Percentiles rank a stretch among this genome's conserved stretches.
Evolutionary conservation across 345 rosid species (phyloP).

Genomic region (Eucalyptus rudis): DNA sequence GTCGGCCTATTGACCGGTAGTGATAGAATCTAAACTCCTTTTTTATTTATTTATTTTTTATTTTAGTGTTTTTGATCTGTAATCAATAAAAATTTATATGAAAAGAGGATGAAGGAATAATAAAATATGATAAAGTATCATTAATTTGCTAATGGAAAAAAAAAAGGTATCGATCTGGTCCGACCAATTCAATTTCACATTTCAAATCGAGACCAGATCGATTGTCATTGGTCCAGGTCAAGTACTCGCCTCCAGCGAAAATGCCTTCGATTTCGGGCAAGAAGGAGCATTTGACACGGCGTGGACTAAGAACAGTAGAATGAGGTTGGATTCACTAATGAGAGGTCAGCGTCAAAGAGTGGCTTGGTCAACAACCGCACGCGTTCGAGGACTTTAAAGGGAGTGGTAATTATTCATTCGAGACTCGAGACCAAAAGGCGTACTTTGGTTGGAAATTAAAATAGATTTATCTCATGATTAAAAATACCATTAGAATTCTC

Average conservation of each 20-base stretch:
- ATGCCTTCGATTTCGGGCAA: background rate
- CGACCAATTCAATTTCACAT: background rate
- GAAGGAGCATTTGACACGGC: background rate
- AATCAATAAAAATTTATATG: background rate
- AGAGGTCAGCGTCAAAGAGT: background rate
- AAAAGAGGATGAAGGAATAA: too few species aligned
- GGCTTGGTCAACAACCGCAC: background rate
- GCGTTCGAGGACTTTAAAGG: background rate
- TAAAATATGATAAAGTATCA: too few species aligned
- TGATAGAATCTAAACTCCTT: background rate
- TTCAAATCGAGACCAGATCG: background rate
- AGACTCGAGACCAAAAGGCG: background rate
- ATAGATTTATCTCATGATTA: background rate
- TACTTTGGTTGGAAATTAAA: background rate
- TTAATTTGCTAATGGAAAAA: too few species aligned
- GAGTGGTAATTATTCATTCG: background rate
- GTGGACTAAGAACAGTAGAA: background rate
- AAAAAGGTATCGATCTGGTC: fast-evolving
- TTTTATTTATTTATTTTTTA: too few species aligned
- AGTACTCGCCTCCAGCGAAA: background rate
- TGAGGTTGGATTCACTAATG: background rate
- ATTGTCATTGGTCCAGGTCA: background rate
- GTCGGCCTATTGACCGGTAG: fast-evolving
- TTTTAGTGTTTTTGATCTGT: too few species aligned
- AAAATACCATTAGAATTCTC: background rate